Conservation (phyloP, 2,329 filamentous ascomycete genomes). For the Aspergillus vadensis region DNA sequence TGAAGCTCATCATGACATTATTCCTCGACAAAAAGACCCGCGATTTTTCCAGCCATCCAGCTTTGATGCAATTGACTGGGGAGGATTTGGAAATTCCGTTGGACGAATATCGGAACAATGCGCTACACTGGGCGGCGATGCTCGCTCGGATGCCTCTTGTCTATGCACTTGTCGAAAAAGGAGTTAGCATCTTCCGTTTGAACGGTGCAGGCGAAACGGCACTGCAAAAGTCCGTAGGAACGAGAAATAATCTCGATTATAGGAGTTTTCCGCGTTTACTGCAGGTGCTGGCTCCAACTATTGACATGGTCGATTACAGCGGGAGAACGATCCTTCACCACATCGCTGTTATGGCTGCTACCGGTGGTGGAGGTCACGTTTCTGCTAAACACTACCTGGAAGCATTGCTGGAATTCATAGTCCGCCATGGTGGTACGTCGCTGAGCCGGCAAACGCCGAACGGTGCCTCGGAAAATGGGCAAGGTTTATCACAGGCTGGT, state of each 20-base stretch:
- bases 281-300: conserved; percentile 83
- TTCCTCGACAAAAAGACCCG: conserved; percentile 74
- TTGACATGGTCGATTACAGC: conserved; percentile 86
- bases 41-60: conserved; percentile 73
- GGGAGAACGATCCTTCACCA: conserved; percentile 93
- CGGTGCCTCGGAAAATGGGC: conserved; percentile 27
- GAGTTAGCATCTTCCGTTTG: conserved; percentile 83
- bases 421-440: conserved; percentile 73
- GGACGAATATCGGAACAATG: conserved; percentile 81
- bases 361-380: conserved; percentile 87
- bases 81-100: conserved; percentile 90
- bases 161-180: conserved; percentile 76
- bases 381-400: conserved; percentile 91
- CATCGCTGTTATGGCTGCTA: conserved; percentile 92
- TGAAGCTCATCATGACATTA: conserved; percentile 76
- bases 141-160: conserved; percentile 82
- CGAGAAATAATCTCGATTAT: conserved; percentile 92
- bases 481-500: conserved; percentile 36
- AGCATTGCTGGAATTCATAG: conserved; percentile 89
- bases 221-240: conserved; percentile 86
- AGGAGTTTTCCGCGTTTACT: conserved; percentile 87
- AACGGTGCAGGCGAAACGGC: conserved; percentile 91
- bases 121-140: conserved; percentile 94
- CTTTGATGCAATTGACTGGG: conserved; percentile 72
- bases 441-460: conserved; percentile 53